Base-by-base conservation (phyloP, 73 alveolate genomes). In the Diophrys sp. region DNA sequence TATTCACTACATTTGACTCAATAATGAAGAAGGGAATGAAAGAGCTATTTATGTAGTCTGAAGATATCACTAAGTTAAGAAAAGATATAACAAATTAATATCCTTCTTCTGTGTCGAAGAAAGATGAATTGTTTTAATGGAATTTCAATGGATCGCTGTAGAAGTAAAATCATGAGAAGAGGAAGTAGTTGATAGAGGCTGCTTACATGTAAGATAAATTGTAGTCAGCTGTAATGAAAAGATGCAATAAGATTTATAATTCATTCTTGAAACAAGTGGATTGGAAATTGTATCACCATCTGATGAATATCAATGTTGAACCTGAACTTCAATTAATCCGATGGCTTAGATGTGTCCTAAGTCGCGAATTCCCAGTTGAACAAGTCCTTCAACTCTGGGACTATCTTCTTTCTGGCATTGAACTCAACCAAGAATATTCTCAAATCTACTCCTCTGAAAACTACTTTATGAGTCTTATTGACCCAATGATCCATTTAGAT, bases 281-380 rank as follows among this genome's bases (percentile, higher is more conserved):
- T 56, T 67, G 68, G 32, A 74, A 81, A 70, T 54, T 90, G 27
- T 86, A 86, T 70, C 30, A 54, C 26, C 92, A 90, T 76, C 75
- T 90, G 54, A 67, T 67, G 70, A 68, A 68, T 14, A 77, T 87
- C 66, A 67, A 85, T 56, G 80, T 90, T 14, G 82, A 85, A 26
- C 96, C 96, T 0, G 93, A 90, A 29, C 78, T 90, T 25, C 73
- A 86, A 56, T 69, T 90, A 0, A 84, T 85, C 87, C 70, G 96
- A 73, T 90, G 90, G 89, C 79, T 90, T 2, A 80, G 96, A 73
- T 90, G 96, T 62, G 75, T 90, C 23, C 82, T 90, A n/a, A 76
- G 85, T 71, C 57, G 96, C 74, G 96, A 90, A 53, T 85, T 80
- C 55, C 71, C 57, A 24, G 74, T 90, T 28, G 87, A 88, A 26